A percentile compares a stretch with the other conserved stretches of the same genome.
Conservation (phyloP, 169 alveolate species). For the Fabrea salina region DNA sequence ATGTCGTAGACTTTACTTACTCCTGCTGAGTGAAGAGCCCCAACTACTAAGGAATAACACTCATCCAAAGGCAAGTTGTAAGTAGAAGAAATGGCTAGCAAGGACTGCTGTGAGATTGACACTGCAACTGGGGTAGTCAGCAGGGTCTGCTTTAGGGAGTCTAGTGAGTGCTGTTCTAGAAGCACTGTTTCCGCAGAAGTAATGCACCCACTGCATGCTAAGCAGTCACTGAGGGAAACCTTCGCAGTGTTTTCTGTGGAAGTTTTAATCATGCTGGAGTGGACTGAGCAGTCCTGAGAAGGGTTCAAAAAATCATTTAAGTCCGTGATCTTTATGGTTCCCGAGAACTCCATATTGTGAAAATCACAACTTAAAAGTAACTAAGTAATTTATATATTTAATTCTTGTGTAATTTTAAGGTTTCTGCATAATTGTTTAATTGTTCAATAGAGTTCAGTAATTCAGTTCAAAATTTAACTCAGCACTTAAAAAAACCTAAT, state of each 20-base stretch:
- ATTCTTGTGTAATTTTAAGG: too few species aligned
- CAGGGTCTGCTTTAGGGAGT: constrained; percentile 35
- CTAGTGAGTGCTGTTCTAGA: constrained; percentile 59
- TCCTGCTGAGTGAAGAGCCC: constrained; percentile 32
- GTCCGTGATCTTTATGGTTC: constrained; percentile 29
- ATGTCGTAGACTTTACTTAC: constrained; percentile 23
- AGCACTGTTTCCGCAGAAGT: constrained; percentile 78
- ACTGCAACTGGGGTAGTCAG: constrained; percentile 36
- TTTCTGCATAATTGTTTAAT: too few species aligned
- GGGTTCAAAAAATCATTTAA: constrained; percentile 25
- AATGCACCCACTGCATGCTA: constrained; percentile 82
- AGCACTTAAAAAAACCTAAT: too few species aligned
- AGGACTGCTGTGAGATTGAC: constrained; percentile 62
- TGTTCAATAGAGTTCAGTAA: too few species aligned
- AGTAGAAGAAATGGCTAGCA: constrained; percentile 42
- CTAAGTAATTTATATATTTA: too few species aligned
- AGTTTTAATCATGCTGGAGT: constrained; percentile 27
- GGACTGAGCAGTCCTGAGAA: background rate
- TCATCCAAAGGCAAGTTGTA: constrained; percentile 21
- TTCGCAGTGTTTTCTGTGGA: constrained; percentile 42
- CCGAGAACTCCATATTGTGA: constrained; percentile 27
- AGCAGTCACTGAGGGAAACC: constrained; percentile 63
- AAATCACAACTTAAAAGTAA: too few species aligned
- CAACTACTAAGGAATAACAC: constrained; percentile 17
- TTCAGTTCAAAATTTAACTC: too few species aligned